phyloP scores from a whole-genome alignment of 306 rosid species.

The Vachellia pachyceras region DNA sequence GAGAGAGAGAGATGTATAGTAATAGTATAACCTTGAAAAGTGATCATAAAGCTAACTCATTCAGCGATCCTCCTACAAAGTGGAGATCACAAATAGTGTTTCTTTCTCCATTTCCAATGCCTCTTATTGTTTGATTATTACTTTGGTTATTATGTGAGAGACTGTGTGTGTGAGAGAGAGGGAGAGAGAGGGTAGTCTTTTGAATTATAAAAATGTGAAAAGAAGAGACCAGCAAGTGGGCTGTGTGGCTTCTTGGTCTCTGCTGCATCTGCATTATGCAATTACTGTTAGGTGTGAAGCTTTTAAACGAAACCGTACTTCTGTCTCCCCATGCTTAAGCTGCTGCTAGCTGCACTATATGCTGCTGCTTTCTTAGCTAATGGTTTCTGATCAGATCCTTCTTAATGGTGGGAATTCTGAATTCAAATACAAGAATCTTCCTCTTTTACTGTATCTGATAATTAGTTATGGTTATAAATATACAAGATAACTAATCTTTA shows the following conservation, averaged over 20 bases:
- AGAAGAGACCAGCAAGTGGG: constrained; percentile 55
- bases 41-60: constrained; percentile 61
- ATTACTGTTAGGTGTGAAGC: constrained; percentile 30
- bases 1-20: constrained; percentile 28
- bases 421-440: constrained; percentile 42
- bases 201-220: constrained; percentile 46
- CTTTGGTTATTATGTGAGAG: constrained; percentile 31
- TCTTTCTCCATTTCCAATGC: constrained; percentile 81
- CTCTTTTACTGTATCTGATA: no score
- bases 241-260: not conserved
- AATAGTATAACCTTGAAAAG: constrained; percentile 58
- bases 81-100: constrained; percentile 56
- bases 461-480: no score
- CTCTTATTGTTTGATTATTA: constrained; percentile 49
- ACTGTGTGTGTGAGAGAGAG: no score
- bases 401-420: not conserved
- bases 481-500: no score
- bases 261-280: no score
- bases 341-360: not conserved
- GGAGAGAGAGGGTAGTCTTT: not conserved
- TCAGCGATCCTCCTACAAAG: constrained; percentile 59
- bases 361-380: constrained; percentile 21
- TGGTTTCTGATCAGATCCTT: not conserved
- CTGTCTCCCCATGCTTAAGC: constrained; percentile 11
- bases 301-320: constrained; percentile 40